Evolutionary conservation across 257 asterid genomes (phyloP).

Genomic region (Gentiana dahurica): DNA sequence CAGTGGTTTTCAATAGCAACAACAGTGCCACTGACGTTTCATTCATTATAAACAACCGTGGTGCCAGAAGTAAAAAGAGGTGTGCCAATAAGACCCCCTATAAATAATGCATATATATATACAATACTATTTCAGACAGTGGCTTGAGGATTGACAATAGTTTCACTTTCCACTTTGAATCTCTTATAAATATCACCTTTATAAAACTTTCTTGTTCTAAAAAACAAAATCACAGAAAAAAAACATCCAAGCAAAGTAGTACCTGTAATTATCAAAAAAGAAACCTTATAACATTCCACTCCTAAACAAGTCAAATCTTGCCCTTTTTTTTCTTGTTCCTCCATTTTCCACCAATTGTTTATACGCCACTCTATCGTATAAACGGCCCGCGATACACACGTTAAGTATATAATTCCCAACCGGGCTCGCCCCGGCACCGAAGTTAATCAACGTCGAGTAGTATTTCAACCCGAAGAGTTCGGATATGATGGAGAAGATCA

Average conservation of each 20-base stretch:
- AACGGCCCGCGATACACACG: slow-evolving; percentile 35
- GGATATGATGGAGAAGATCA: slow-evolving; percentile 35
- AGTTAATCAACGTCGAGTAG: slow-evolving; percentile 39
- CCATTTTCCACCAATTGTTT: slow-evolving; percentile 35
- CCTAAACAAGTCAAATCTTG: slow-evolving; percentile 34
- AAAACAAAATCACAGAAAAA: slow-evolving; percentile 25
- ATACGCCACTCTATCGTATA: slow-evolving; percentile 39
- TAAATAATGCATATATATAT: too few species aligned
- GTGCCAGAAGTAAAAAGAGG: too few species aligned
- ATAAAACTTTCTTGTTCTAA: slow-evolving; percentile 48
- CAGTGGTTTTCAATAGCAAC: too few species aligned
- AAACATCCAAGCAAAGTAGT: slow-evolving; percentile 31
- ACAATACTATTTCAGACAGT: too few species aligned
- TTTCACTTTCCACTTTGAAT: slow-evolving; percentile 24
- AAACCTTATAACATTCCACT: slow-evolving; percentile 32
- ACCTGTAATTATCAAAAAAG: slow-evolving; percentile 36
- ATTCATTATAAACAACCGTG: too few species aligned
- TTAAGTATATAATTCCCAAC: slow-evolving; percentile 42
- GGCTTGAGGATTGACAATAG: slow-evolving; percentile 3
- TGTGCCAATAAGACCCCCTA: too few species aligned
- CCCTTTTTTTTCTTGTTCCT: slow-evolving; percentile 18
- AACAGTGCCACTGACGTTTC: too few species aligned
- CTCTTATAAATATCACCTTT: slow-evolving; percentile 47
- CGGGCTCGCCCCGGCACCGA: slow-evolving; percentile 53
- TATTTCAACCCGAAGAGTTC: slow-evolving; percentile 39